These are phyloP conservation scores for Leucosporidium scottii DNA, from an alignment of 768 basidiomycete species.

Conservation along the genomic window DNA sequence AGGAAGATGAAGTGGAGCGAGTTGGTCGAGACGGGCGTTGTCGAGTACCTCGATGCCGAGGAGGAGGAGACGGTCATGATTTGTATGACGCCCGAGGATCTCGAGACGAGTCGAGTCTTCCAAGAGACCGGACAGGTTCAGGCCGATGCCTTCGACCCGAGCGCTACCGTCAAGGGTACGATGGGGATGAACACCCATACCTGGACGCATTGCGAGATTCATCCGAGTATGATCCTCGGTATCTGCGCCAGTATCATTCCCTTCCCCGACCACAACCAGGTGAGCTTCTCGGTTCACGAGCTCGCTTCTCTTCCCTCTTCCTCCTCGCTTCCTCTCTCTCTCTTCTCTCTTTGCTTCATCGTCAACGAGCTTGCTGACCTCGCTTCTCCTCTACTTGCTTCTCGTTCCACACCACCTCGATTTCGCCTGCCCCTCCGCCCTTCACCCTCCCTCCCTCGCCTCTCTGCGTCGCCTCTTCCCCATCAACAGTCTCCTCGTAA, in stretches of 20 bases:
- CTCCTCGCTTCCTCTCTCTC: too few species aligned
- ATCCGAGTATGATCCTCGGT: constrained; percentile 97
- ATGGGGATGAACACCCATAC: constrained; percentile 69
- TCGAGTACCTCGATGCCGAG: constrained; percentile 93
- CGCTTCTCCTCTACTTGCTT: background rate
- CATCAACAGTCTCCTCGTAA: constrained; percentile 85
- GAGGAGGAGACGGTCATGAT: constrained; percentile 99
- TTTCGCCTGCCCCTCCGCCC: background rate
- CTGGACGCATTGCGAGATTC: constrained; percentile 99
- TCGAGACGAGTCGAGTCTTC: constrained; percentile 72
- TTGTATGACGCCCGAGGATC: constrained; percentile 93
- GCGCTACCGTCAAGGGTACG: constrained; percentile 71
- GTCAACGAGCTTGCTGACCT: background rate
- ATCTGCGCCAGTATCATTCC: constrained; percentile 99
- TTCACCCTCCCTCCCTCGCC: background rate
- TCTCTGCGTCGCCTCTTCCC: too few species aligned
- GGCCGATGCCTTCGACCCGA: constrained; percentile 70
- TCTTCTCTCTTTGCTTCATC: background rate
- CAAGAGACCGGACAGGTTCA: constrained; percentile 44
- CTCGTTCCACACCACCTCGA: too few species aligned
- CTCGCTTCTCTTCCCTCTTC: background rate
- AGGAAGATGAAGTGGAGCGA: constrained; percentile 67
- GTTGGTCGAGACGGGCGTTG: constrained; percentile 74
- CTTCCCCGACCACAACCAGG: constrained; percentile 99
- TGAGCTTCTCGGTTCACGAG: constrained; percentile 42